Conservation (phyloP, 495 filamentous ascomycete genomes). For the Hyaloscypha bicolor region DNA sequence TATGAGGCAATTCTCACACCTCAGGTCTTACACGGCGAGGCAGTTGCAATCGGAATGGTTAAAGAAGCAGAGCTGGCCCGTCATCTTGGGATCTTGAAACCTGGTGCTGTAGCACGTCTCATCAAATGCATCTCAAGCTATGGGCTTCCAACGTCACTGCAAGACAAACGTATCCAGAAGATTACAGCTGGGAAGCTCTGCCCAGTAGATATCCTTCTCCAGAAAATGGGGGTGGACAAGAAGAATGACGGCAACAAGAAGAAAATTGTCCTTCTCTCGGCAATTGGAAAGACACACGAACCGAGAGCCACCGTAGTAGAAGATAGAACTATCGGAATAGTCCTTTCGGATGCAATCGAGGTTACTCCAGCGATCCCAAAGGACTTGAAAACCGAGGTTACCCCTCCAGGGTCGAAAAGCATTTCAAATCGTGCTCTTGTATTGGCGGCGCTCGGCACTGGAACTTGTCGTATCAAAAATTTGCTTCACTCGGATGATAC, state of each 20-base stretch:
- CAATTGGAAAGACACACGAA: conserved; percentile 86
- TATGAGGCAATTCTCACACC: conserved; percentile 95
- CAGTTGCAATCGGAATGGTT: conserved; percentile 96
- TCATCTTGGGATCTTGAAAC: conserved; percentile 83
- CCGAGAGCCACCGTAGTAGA: conserved; percentile 84
- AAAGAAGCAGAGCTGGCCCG: conserved; percentile 94
- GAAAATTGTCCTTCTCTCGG: conserved; percentile 92
- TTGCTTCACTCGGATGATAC: conserved; percentile 96
- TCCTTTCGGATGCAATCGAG: conserved; percentile 78
- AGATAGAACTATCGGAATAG: conserved; percentile 80
- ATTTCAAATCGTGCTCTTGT: conserved; percentile 95
- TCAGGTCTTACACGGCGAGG: conserved; percentile 93
- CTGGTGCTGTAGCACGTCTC: conserved; percentile 84
- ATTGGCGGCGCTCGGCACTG: conserved; percentile 86
- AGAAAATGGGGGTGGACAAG: conserved; percentile 97
- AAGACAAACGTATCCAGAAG: conserved; percentile 81
- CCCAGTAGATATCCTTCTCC: conserved; percentile 83
- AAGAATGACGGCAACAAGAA: conserved; percentile 97
- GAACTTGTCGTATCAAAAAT: conserved; percentile 85
- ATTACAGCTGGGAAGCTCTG: conserved; percentile 87
- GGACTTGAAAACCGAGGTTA: conserved; percentile 69
- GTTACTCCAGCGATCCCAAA: conserved; percentile 69
- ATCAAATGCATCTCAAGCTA: conserved; percentile 94
- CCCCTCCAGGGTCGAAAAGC: conserved; percentile 95
- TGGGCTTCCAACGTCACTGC: conserved; percentile 82